These are phyloP conservation scores for Thermothelomyces thermophilus DNA, from an alignment of 2,329 filamentous ascomycete species.

Conservation along the genomic window DNA sequence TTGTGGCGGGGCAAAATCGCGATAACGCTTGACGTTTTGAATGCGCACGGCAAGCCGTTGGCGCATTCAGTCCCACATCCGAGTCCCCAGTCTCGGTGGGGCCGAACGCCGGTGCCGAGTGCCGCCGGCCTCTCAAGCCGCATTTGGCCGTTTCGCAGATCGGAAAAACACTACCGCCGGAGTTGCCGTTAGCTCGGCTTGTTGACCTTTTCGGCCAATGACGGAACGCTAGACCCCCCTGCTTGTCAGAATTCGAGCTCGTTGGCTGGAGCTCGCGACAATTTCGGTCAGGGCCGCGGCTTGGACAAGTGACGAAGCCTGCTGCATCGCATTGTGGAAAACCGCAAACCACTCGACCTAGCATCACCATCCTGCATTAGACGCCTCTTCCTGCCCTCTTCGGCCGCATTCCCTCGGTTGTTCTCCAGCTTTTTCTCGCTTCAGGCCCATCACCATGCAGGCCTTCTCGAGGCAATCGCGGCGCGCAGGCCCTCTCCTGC, in stretches of 20 bases:
- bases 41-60: not conserved
- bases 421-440: slow-evolving; percentile 11
- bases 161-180: slow-evolving; percentile 19
- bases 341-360: not conserved
- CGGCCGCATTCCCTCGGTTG: not conserved
- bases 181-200: slow-evolving; percentile 1
- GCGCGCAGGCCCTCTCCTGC: slow-evolving; percentile 63
- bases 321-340: slow-evolving; percentile 2
- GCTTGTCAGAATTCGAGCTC: not conserved
- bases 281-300: slow-evolving; percentile 16
- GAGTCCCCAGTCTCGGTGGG: not conserved
- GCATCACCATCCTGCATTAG: slow-evolving; percentile 13
- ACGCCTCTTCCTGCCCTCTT: slow-evolving; percentile 6
- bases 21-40: not conserved
- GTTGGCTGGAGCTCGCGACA: slow-evolving; percentile 18
- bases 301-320: slow-evolving; percentile 20
- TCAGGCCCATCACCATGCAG: slow-evolving; percentile 61
- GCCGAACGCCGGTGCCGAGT: not conserved
- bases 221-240: slow-evolving; percentile 2
- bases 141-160: not conserved
- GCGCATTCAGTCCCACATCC: not conserved
- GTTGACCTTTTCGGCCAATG: slow-evolving; percentile 7
- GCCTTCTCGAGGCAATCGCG: slow-evolving; percentile 66
- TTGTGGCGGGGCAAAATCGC: slow-evolving; percentile 9
- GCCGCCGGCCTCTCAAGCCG: not conserved